These are phyloP conservation scores for Candida pseudofarinosa DNA, from an alignment of 805 yeast species.

Conservation along the genomic window DNA sequence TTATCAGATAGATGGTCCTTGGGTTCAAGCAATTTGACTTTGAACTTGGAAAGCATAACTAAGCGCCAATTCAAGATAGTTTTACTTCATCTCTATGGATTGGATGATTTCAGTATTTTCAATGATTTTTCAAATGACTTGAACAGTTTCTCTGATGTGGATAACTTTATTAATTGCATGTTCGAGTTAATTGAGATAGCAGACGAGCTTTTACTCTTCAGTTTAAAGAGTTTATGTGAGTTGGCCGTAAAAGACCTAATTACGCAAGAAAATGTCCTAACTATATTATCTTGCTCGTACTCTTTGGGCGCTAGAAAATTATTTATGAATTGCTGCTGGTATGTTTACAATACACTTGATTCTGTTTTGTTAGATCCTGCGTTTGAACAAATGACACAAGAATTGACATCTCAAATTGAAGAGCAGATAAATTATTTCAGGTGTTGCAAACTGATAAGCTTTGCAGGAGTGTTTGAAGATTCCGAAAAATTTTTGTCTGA, in stretches of 20 bases:
- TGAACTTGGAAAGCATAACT: constrained; percentile 44
- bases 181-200: constrained; percentile 58
- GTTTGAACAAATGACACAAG: constrained; percentile 24
- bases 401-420: constrained; percentile 24
- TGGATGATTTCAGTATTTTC: constrained; percentile 37
- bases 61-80: constrained; percentile 44
- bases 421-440: constrained; percentile 22
- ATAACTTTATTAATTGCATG: constrained; percentile 48
- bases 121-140: constrained; percentile 18
- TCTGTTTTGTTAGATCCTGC: constrained; percentile 48
- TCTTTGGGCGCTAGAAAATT: constrained; percentile 50
- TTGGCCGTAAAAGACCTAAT: constrained; percentile 53
- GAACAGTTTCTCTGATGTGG: constrained; percentile 14
- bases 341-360: constrained; percentile 61
- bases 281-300: constrained; percentile 53
- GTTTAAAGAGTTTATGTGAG: constrained; percentile 60
- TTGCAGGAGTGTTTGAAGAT: constrained; percentile 15
- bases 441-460: constrained; percentile 22
- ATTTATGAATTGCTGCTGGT: constrained; percentile 62
- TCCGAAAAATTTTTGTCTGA: constrained; percentile 6
- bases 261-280: constrained; percentile 54
- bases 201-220: constrained; percentile 60
- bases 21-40: constrained; percentile 8
- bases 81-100: constrained; percentile 57
- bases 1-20: constrained; percentile 53